Conservation (phyloP, 2,329 filamentous ascomycete species). For the Clonostachys rosea region DNA sequence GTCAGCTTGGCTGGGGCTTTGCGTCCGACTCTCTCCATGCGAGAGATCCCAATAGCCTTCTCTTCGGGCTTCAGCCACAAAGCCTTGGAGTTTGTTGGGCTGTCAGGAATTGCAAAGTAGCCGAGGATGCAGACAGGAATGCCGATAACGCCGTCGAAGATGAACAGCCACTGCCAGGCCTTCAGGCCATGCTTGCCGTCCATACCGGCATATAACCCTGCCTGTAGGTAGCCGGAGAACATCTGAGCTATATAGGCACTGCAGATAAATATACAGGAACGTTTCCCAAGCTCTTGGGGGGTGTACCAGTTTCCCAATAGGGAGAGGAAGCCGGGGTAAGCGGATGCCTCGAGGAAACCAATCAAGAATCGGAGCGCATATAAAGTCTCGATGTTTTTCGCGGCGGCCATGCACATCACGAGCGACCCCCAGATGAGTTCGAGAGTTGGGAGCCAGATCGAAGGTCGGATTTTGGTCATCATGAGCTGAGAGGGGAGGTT, state of each 20-base stretch:
- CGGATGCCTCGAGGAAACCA: conserved; percentile 25
- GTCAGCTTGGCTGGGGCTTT: conserved; percentile 20
- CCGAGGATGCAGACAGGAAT: conserved; percentile 22
- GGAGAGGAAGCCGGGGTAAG: conserved; percentile 26
- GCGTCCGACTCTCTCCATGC: conserved; percentile 21
- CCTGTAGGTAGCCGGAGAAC: conserved; percentile 35
- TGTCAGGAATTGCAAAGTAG: conserved; percentile 24
- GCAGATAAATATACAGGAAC: conserved; percentile 30
- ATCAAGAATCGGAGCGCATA: conserved; percentile 31
- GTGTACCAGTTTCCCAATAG: conserved; percentile 34
- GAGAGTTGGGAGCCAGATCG: conserved; percentile 27
- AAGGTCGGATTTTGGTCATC: conserved; percentile 26
- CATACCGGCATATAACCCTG: conserved; percentile 30
- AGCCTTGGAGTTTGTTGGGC: conserved; percentile 15
- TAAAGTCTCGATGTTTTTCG: conserved; percentile 24
- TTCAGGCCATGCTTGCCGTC: conserved; percentile 26
- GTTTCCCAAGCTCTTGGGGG: conserved; percentile 30
- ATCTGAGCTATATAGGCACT: conserved; percentile 27
- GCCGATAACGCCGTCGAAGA: conserved; percentile 26
- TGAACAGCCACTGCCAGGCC: conserved; percentile 41
- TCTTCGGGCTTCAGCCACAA: conserved; percentile 18
- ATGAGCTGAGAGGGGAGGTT: conserved; percentile 28
- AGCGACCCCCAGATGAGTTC: conserved; percentile 18
- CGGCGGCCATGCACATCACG: conserved; percentile 26
- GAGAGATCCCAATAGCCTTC: conserved; percentile 15